Evolutionary conservation across 2,329 filamentous ascomycete species (phyloP), one percentile per base, ranked within the genome.

Genomic region (Ophiostoma tasmaniense): DNA sequence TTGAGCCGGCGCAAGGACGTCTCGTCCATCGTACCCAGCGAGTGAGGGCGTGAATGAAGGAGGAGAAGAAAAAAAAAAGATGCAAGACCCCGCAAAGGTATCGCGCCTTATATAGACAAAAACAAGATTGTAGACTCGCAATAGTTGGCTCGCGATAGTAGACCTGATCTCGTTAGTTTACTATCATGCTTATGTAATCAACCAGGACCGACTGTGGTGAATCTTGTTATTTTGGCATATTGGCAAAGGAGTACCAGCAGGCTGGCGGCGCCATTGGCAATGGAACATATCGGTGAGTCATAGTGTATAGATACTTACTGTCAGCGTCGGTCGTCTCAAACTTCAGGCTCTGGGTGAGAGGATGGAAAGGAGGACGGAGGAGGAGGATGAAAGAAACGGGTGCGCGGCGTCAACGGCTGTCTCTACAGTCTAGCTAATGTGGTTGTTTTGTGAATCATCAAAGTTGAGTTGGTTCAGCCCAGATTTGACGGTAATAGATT

Each of bases 1-100:
- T 79, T 78, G 55, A 77, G 66, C 42, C 76, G 75, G 2, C 72
- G 71, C 3, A 71, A 70, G 25, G 70, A 28, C 30, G 71, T 64
- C 30, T 73, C 71, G 11, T 75, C 75, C 70, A 78, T 75, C 20
- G 61, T 20, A 35, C 59, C 45, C 45, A 10, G 11, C 11, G 25
- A 25, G n/a, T 25, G 25, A 3, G 50, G 50, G 42, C 14, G 17
- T 11, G 7, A 20, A 62, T 22, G 30, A 37, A 13, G 37, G 20
- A 11, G 35, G 33, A 22, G 10, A 62, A 3, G 17, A 35, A 20
- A 45, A n/a, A 17, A 2, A 20, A n/a, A 5, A 55, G 8, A 28
- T 2, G 8, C 5, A 2, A 45, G 42, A 20, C 17, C 22, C n/a
- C 17, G 11, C n/a, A 3, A 8, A 22, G 25, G 20, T n/a, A 20